Conservation (phyloP, 78 protist genomes). For the Isochrysis galbana region DNA sequence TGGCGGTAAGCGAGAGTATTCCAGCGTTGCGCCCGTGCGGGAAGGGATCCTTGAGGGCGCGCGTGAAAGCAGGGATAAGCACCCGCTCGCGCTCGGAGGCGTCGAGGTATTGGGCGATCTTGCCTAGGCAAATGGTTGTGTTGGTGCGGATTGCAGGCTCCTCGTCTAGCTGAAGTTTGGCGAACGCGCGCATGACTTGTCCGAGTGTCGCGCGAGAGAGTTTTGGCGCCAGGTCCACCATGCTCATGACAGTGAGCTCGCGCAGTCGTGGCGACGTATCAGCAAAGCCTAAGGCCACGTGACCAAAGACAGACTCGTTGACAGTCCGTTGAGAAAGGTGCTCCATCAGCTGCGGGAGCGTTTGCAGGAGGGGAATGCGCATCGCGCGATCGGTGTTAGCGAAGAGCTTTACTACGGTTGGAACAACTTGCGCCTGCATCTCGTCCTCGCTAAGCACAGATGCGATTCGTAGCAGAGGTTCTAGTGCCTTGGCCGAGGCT, state of each 20-base stretch:
- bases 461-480: constrained; percentile 46
- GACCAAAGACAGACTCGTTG: constrained; percentile 9
- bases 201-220: background rate
- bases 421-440: constrained; percentile 23
- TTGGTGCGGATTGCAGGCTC: constrained; percentile 67
- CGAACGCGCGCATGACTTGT: constrained; percentile 23
- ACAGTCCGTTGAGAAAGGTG: background rate
- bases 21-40: constrained; percentile 28
- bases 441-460: constrained; percentile 1
- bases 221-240: constrained; percentile 50
- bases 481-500: constrained; percentile 30
- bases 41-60: constrained; percentile 58
- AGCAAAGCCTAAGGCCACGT: constrained; percentile 32
- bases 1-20: constrained; percentile 19
- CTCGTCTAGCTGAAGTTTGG: constrained; percentile 50
- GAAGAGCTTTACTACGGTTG: constrained; percentile 33
- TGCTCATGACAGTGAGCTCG: constrained; percentile 54
- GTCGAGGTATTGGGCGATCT: constrained; percentile 40
- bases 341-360: background rate
- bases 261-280: constrained; percentile 33
- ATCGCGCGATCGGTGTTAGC: constrained; percentile 9
- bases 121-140: constrained; percentile 64
- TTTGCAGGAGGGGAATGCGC: constrained; percentile 15
- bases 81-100: background rate
- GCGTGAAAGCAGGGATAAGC: constrained; percentile 41